Percentiles rank a stretch among this genome's conserved stretches.
phyloP scores from a whole-genome alignment of 345 rosid genomes.

The Rhizophora mangle region DNA sequence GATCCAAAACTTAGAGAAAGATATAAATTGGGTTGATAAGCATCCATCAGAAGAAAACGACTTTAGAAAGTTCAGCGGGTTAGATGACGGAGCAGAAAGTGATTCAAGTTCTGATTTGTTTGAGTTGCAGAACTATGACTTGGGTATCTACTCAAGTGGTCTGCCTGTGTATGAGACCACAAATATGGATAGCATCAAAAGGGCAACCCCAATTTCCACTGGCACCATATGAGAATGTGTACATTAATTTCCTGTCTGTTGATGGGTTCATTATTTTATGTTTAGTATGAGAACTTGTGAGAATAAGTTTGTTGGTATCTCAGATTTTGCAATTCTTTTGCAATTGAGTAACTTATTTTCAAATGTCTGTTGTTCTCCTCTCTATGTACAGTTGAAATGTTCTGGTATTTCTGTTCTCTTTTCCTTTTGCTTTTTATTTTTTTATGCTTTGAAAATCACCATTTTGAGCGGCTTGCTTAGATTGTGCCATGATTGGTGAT shows the following conservation, averaged over 20 bases:
- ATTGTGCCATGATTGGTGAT: conserved; percentile 21
- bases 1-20: conserved; percentile 15
- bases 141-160: conserved; percentile 56
- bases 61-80: conserved; percentile 32
- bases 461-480: conserved; percentile 18
- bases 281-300: conserved; percentile 4
- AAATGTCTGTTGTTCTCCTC: neutral
- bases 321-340: conserved; percentile 1
- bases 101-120: conserved; percentile 98
- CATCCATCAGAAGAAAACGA: conserved; percentile 19
- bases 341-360: neutral
- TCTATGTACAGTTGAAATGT: conserved; percentile 19
- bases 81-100: conserved; percentile 71
- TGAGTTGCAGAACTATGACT: conserved; percentile 76
- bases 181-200: conserved; percentile 62
- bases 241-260: conserved; percentile 8
- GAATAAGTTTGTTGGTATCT: conserved; percentile 5
- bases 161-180: conserved; percentile 94
- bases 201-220: conserved; percentile 56
- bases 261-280: conserved; percentile 9
- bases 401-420: conserved; percentile 1
- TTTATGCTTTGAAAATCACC: neutral
- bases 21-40: conserved; percentile 28
- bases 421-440: neutral
- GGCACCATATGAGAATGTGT: conserved; percentile 21